A percentile compares a stretch with the other conserved stretches of the same genome.
Evolutionary conservation across 2,329 filamentous ascomycete genomes (phyloP).

Genomic region (Cryphonectria nitschkei): DNA sequence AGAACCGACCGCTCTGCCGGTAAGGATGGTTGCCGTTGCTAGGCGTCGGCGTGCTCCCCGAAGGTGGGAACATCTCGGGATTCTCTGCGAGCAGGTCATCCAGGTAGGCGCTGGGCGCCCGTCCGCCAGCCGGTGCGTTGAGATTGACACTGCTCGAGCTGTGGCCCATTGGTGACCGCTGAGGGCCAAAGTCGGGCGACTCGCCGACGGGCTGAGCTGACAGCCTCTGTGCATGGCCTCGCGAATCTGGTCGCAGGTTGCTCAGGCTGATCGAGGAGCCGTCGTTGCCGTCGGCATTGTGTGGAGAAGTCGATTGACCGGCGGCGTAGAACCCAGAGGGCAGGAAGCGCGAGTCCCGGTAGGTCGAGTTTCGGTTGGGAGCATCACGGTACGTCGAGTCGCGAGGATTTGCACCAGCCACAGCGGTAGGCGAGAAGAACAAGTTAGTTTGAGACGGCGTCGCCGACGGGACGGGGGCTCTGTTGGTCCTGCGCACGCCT

Average conservation of each 20-base stretch:
- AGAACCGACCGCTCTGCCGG: slow-evolving; percentile 31
- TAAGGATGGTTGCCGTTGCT: slow-evolving; percentile 32
- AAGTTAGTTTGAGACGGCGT: slow-evolving; percentile 70
- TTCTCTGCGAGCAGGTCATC: slow-evolving; percentile 88
- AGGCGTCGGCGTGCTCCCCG: slow-evolving; percentile 33
- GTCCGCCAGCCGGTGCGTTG: slow-evolving; percentile 65
- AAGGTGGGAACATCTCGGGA: slow-evolving; percentile 53
- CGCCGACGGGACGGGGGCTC: slow-evolving; percentile 56
- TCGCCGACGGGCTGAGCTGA: slow-evolving; percentile 63
- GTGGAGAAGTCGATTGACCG: slow-evolving; percentile 60
- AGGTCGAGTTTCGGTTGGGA: slow-evolving; percentile 38
- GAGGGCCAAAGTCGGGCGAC: slow-evolving; percentile 60
- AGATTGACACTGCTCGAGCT: slow-evolving; percentile 71
- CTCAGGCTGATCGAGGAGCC: slow-evolving; percentile 62
- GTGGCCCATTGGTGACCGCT: slow-evolving; percentile 46
- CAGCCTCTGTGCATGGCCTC: slow-evolving; percentile 50
- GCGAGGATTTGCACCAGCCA: slow-evolving; percentile 50
- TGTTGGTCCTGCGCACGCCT: slow-evolving; percentile 54
- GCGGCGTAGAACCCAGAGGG: slow-evolving; percentile 91
- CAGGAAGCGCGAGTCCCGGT: slow-evolving; percentile 78
- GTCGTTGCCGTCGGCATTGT: slow-evolving; percentile 49
- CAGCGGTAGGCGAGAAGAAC: slow-evolving; percentile 95
- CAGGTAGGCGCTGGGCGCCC: slow-evolving; percentile 86
- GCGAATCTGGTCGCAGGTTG: slow-evolving; percentile 63
- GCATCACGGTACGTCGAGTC: slow-evolving; percentile 22